These are phyloP conservation scores for Neolentinus lepideus DNA, from an alignment of 1,284 basidiomycete species.

Conservation along the genomic window DNA sequence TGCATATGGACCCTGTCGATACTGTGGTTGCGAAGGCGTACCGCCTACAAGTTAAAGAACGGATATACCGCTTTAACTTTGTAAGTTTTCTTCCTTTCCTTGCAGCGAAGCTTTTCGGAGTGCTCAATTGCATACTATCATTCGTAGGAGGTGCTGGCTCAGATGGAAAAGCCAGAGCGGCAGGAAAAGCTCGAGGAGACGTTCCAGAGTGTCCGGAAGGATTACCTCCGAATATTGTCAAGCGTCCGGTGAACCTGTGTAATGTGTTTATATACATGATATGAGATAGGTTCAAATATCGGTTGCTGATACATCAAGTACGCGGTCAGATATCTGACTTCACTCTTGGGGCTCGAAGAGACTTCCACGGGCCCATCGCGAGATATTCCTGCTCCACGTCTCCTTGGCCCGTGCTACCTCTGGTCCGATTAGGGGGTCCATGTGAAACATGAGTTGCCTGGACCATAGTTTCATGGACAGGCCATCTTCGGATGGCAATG, in stretches of 20 bases:
- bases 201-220: conserved; percentile 81
- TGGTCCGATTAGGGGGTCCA: neutral
- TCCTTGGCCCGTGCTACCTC: neutral
- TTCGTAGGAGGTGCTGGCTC: conserved; percentile 77
- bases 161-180: conserved; percentile 81
- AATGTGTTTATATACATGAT: neutral
- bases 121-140: neutral
- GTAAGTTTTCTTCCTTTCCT: conserved; percentile 43
- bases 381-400: neutral
- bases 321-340: neutral
- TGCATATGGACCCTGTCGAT: conserved; percentile 64
- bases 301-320: too few relatives aligned
- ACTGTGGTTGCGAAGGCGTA: conserved; percentile 52
- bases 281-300: neutral
- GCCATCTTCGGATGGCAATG: neutral
- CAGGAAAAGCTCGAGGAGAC: conserved; percentile 91
- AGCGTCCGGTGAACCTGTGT: conserved; percentile 22
- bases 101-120: neutral
- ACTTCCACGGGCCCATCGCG: neutral
- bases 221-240: conserved; percentile 78
- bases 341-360: neutral
- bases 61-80: conserved; percentile 92
- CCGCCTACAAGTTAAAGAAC: conserved; percentile 86
- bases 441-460: conserved; percentile 12
- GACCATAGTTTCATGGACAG: neutral